Base-by-base conservation (phyloP, 164 flowering plant genomes). In the Liriodendron chinense region DNA sequence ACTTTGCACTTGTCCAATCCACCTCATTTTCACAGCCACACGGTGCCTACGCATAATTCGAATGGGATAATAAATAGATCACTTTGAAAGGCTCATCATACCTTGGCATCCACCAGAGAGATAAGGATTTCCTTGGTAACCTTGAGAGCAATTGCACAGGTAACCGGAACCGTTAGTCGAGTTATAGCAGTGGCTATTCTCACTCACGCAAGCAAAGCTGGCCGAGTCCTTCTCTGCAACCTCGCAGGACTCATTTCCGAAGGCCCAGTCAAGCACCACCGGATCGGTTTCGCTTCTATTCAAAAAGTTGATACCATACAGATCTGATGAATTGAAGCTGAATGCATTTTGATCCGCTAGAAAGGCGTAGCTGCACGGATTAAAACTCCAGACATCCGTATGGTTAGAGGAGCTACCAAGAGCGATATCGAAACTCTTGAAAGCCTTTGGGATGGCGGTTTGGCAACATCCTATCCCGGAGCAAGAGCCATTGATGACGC, bases 391-490 rank as follows among this genome's bases (percentile, higher is more conserved):
- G 47, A 16, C 25, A 8, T 66, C 2, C 0, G 7, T 20, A 23
- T 76, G 61, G 23, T 47, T 76, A 2, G 43, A 14, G 4, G 6
- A 20, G 62, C 47, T 62, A 47, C 0, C 1, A 0, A 70, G 1
- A 18, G 0, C 22, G 1, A 61, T 4, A 7, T 47, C 7, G 6
- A 61, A 16, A 9, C 10, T 3, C 47, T 62, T 49, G 6, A 76
- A 5, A 7, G 48, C 78, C 62, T 47, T 62, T 3, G 78, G 78
- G 10, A 76, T 70, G 0, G 69, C 6, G 18, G 78, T 76, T 57
- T 76, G 69, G 53, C 78, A 76, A 49, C 78, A 76, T 8, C 78
- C 78, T 10, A 62, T 70, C 23, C 73, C 73, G 4, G 78, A 47
- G 34, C 78, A 76, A 8, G 69, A 23, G 9, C 72, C 72, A 1